phyloP scores from a whole-genome alignment of 805 yeast species.

The Teunomyces panamensis region DNA sequence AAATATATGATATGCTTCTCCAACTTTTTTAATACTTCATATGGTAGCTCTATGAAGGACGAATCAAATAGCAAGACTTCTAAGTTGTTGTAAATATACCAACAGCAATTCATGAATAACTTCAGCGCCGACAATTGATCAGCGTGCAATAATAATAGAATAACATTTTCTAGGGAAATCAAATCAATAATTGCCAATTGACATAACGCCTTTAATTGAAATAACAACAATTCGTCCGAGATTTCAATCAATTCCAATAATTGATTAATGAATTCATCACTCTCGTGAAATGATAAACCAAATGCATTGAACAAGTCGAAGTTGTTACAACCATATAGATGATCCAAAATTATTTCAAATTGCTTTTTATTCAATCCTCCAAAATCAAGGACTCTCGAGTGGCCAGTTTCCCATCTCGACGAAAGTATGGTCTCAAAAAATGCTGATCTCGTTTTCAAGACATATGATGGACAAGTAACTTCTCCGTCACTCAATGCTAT shows the following conservation, averaged over 20 bases:
- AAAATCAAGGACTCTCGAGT: conserved; percentile 36
- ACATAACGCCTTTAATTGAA: conserved; percentile 56
- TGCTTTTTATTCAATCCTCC: conserved; percentile 38
- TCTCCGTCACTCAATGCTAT: conserved; percentile 48
- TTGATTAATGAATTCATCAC: conserved; percentile 48
- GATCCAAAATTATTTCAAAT: conserved; percentile 50
- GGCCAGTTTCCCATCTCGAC: conserved; percentile 45
- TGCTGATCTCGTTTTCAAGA: conserved; percentile 56
- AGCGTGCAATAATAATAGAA: conserved; percentile 54
- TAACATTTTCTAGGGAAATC: conserved; percentile 58
- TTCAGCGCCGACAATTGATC: conserved; percentile 49
- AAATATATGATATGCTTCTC: conserved; percentile 28
- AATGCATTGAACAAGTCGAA: conserved; percentile 36
- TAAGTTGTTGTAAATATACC: conserved; percentile 66
- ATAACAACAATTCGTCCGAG: conserved; percentile 61
- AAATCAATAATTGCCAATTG: conserved; percentile 59
- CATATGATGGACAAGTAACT: conserved; percentile 45
- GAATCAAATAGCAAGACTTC: conserved; percentile 56
- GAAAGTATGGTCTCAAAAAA: conserved; percentile 62
- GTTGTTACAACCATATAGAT: conserved; percentile 55
- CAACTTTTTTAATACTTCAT: conserved; percentile 21
- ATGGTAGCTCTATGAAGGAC: conserved; percentile 24
- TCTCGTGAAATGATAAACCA: conserved; percentile 14
- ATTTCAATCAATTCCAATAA: conserved; percentile 58
- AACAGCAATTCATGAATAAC: conserved; percentile 57